Evolutionary conservation across 805 yeast genomes (phyloP), one percentile per base, ranked within the genome.

Genomic region (Candida michaelii): DNA sequence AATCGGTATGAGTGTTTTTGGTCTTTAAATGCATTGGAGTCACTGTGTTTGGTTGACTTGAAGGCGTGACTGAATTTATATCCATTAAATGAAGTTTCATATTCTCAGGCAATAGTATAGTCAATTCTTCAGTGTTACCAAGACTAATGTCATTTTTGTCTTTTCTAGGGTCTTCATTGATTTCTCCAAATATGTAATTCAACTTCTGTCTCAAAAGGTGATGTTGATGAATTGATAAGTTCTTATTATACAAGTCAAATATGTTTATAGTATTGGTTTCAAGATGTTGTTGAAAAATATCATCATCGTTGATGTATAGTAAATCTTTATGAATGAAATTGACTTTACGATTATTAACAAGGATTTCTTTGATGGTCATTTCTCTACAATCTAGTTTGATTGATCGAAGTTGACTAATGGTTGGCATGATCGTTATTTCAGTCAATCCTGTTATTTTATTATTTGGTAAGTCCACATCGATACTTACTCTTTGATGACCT

Each of bases 321-420:
- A 65, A 56, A 54, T 88, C 96, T 8, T 71, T 66, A 55, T 83
- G 78, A 12, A 63, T 57, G 55, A 72, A 89, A 31, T 71, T 62
- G 45, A 76, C 70, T 49, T 80, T 71, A 42, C 79, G 76, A 27
- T 64, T 64, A 47, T 70, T 89, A 32, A 93, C 76, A 27, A 69
- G 69, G 5, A 89, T 84, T 18, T 78, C 76, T 17, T 75, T 73
- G 27, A 93, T 77, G 27, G 68, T 70, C 66, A 85, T 73, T 33
- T 87, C 88, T 40, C 96, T 77, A 45, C 95, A 87, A 59, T 93
- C 98, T 39, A 93, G 67, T 40, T 78, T 77, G 18, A 93, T 68
- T 9, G 68, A 66, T 44, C 76, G 78, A 34, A 91, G 65, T 1
- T 69, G 54, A 15, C 81, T 66, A 39, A 81, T 78, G 12, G 79